These are phyloP conservation scores for Yarrowia osloensis DNA, from an alignment of 805 yeast species.

Conservation along the genomic window DNA sequence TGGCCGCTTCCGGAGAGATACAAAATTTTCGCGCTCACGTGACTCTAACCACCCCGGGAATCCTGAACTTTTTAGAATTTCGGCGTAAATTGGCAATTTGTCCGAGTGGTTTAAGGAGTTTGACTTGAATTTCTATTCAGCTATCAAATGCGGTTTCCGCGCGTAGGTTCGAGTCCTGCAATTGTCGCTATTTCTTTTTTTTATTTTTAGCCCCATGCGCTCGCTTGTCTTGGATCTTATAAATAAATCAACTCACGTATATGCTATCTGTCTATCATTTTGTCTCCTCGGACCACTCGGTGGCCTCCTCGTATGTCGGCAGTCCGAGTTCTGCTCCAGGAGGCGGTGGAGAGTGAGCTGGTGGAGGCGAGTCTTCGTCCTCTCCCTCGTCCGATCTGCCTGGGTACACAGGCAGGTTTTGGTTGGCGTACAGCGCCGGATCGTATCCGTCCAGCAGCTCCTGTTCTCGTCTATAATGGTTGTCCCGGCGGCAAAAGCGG, in stretches of 20 bases:
- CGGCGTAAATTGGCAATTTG: neutral
- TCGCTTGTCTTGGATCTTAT: neutral
- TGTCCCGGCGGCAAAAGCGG: conserved; percentile 15
- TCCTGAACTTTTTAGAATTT: neutral
- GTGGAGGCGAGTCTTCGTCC: neutral
- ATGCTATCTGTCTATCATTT: conserved; percentile 10
- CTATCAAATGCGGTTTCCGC: conserved; percentile 31
- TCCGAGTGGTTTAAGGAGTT: conserved; percentile 31
- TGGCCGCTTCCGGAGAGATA: too few relatives aligned
- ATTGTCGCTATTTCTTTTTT: conserved; percentile 21
- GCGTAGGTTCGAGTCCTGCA: conserved; percentile 31
- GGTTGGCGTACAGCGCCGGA: conserved; percentile 14
- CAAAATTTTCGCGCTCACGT: neutral
- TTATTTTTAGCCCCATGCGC: neutral
- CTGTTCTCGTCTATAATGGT: conserved; percentile 23
- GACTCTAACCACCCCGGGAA: neutral
- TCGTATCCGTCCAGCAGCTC: conserved; percentile 22
- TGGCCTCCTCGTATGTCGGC: conserved; percentile 26
- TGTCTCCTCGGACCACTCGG: conserved; percentile 14
- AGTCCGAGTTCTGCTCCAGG: neutral
- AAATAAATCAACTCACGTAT: conserved; percentile 1
- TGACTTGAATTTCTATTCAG: conserved; percentile 29
- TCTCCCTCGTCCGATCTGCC: conserved; percentile 8
- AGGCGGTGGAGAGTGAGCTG: conserved; percentile 6
- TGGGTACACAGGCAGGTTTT: conserved; percentile 17